Evolutionary conservation across 2,329 filamentous ascomycete genomes (phyloP), one percentile per base, ranked within the genome.

Genomic region (Dothideomycetes sp.): DNA sequence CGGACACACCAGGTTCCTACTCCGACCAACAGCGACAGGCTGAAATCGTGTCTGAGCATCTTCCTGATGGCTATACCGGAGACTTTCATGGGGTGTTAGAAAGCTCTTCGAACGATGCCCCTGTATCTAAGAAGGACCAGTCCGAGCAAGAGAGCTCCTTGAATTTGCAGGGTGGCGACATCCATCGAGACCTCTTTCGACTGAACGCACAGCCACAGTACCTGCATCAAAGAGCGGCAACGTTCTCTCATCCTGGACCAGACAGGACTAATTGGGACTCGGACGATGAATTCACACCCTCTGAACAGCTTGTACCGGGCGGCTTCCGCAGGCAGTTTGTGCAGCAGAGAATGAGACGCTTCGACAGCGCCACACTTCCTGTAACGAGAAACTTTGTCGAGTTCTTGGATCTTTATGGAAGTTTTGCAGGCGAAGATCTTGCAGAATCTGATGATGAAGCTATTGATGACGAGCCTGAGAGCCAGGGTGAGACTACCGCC

Each of bases 181-280:
- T 88, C 16, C 82, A 87, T 55, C 77, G 83, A 24, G 80, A 84
- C 51, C 72, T 88, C 24, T 88, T 83, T 69, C 81, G 76, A 54
- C 77, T 85, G 50, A 76, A 79, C 45, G 75, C 77, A 12, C 55
- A 59, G 30, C 57, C 61, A 29, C 40, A 12, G 62, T 59, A n/a
- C n/a, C n/a, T n/a, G 56, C 65, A 62, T 48, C 64, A 75, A 51
- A 72, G 82, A 45, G 68, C 82, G 12, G 72, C 72, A 38, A 85
- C 81, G 0, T 86, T 86, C 51, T 79, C 81, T 31, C 49, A 36
- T 64, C 70, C 34, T 33, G 14, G 12, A 1, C 56, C 50, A 19
- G 47, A 54, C 17, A 34, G 34, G 19, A 31, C 24, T 34, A 37
- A 34, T 33, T 40, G 32, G 33, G 24, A 60, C 45, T 43, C 50